phyloP scores from a whole-genome alignment of 306 rosid genomes.

The Notholithocarpus densiflorus region DNA sequence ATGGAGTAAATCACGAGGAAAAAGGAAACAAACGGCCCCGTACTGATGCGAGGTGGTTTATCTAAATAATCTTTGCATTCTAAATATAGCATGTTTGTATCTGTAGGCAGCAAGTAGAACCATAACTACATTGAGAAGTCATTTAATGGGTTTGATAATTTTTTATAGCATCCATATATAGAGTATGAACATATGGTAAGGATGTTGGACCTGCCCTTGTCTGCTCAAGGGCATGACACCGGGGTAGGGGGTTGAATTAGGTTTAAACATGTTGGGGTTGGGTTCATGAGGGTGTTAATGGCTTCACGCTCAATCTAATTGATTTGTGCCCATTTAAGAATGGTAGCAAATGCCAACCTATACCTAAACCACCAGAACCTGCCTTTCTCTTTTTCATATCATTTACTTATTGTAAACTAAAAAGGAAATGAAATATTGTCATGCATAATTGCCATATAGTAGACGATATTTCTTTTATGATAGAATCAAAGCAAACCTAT shows the following conservation, averaged over 20 bases:
- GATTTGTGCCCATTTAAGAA: too few relatives aligned
- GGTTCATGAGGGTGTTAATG: neutral
- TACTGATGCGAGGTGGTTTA: slow-evolving; percentile 47
- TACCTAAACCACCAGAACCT: neutral
- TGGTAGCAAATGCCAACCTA: neutral
- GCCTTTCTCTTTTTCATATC: neutral
- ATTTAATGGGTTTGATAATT: neutral
- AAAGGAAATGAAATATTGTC: neutral
- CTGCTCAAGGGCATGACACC: too few relatives aligned
- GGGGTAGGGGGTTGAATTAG: neutral
- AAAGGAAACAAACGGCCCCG: slow-evolving; percentile 54
- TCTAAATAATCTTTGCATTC: neutral
- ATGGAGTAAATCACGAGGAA: slow-evolving; percentile 48
- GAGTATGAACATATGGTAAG: neutral
- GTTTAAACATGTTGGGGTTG: neutral
- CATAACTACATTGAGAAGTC: neutral
- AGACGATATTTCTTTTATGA: neutral
- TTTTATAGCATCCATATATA: neutral
- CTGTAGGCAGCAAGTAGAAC: neutral
- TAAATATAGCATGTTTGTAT: neutral
- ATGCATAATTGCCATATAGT: neutral
- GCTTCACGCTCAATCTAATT: neutral
- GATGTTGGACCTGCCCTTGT: neutral
- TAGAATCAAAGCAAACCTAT: neutral
- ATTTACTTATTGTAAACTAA: neutral